phyloP scores from a whole-genome alignment of 1,284 basidiomycete genomes.

The Peniophora sp. region DNA sequence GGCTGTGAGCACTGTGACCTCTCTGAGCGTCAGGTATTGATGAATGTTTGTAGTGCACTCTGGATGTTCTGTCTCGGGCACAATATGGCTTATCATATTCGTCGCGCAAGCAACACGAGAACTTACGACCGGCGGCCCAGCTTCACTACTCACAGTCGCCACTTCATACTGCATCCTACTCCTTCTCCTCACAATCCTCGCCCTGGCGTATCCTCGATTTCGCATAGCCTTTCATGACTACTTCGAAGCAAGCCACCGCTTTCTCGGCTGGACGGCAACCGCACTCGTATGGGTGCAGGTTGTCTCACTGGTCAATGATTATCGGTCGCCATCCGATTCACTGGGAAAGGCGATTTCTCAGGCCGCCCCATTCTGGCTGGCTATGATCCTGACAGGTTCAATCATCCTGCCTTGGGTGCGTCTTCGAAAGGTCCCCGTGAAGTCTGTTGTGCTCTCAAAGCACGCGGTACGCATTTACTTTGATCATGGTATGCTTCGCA shows the following conservation, averaged over 20 bases:
- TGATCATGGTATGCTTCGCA: conserved; percentile 33
- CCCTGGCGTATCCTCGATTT: conserved; percentile 45
- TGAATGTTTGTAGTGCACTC: conserved; percentile 35
- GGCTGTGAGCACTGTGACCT: conserved; percentile 29
- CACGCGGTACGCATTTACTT: conserved; percentile 51
- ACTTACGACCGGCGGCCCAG: conserved; percentile 29
- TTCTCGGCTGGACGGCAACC: conserved; percentile 47
- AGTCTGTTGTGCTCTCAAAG: conserved; percentile 41
- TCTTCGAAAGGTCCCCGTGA: conserved; percentile 46
- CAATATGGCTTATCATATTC: conserved; percentile 45
- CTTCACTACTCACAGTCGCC: conserved; percentile 39
- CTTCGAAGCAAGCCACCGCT: conserved; percentile 49
- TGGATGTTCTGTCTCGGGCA: conserved; percentile 44
- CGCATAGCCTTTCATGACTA: conserved; percentile 39
- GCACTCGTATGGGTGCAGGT: conserved; percentile 50
- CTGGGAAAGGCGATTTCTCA: conserved; percentile 34
- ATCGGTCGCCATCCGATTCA: conserved; percentile 26
- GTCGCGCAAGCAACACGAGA: conserved; percentile 48
- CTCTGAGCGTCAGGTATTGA: not conserved
- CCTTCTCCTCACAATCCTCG: conserved; percentile 41
- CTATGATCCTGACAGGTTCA: conserved; percentile 39
- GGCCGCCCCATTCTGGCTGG: conserved; percentile 45
- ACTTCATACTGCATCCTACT: conserved; percentile 47
- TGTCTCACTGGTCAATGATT: conserved; percentile 43
- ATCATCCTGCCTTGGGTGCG: conserved; percentile 48